Evolutionary conservation across 495 filamentous ascomycete genomes (phyloP), one percentile per base, ranked within the genome.

Genomic region (Penicillium subrubescens): DNA sequence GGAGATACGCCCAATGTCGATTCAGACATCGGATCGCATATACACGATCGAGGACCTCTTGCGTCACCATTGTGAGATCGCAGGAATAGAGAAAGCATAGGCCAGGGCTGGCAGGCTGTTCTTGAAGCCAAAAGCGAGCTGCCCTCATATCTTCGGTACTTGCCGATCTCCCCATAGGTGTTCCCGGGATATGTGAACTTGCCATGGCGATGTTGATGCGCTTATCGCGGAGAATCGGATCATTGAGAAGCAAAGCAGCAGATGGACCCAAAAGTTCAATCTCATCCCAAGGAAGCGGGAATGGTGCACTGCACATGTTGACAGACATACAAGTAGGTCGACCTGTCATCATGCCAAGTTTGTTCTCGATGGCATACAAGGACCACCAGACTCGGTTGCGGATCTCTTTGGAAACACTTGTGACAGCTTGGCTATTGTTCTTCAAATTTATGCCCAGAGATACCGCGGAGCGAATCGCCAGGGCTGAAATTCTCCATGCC

Each of bases 311-410:
- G 14, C 59, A 55, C 67, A 84, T 78, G 21, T 73, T 75, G 53
- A 83, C 79, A 15, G 77, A 75, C 35, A 88, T 83, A 51, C 79
- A 83, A 34, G 82, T 81, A 12, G 84, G 79, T 14, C 88, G 81
- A 7, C 88, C 88, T 8, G 86, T 89, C 77, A 89, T 88, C 21
- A 82, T 76, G 29, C 81, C 81, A n/a, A 90, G 77, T 23, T 79
- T 71, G 50, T 86, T 81, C 59, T 90, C 88, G 51, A 89, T 68
- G 2, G 73, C 78, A 61, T 84, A 86, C 4, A 90, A 62, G 29
- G 85, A 84, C 84, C 87, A 90, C 87, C 87, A 90, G 12, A 89
- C 74, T 35, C 83, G 82, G 50, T 84, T 81, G 31, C 86, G 79
- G 37, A 82, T 75, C 64, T 90, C 88, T 59, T 84, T 86, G n/a